phyloP scores from a whole-genome alignment of 2,329 filamentous ascomycete genomes.

The Nigrospora sphaerica region DNA sequence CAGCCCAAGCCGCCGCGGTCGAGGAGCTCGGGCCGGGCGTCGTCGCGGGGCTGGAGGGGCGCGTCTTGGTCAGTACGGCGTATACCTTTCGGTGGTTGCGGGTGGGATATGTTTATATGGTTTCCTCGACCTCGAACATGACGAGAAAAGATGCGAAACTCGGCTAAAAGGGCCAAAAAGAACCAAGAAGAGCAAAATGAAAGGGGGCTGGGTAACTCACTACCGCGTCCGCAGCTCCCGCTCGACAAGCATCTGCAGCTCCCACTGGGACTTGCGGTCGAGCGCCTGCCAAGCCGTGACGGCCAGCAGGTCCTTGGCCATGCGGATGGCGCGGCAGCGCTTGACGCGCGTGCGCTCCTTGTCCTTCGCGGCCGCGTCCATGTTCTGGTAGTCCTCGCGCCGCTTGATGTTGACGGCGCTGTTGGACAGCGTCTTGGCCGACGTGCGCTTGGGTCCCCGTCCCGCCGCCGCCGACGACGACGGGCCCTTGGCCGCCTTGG shows the following conservation, averaged over 20 bases:
- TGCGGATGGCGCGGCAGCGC: constrained; percentile 1
- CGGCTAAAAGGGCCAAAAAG: not conserved
- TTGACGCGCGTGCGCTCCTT: constrained; percentile 1
- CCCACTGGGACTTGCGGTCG: not conserved
- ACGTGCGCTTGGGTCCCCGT: too few species aligned
- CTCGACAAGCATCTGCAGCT: not conserved
- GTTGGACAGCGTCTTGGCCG: not conserved
- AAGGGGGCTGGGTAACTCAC: not conserved
- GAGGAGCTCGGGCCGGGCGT: not conserved
- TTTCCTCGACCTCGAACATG: too few species aligned
- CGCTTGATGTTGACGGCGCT: not conserved
- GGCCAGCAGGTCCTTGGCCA: not conserved
- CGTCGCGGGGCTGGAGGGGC: not conserved
- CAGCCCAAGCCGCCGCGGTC: not conserved
- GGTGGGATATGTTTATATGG: too few species aligned
- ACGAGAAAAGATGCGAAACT: not conserved
- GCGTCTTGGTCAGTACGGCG: not conserved
- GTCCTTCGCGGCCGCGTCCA: not conserved
- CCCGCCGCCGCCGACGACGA: too few species aligned
- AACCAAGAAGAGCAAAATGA: not conserved
- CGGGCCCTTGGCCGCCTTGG: too few species aligned
- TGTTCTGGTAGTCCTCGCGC: not conserved
- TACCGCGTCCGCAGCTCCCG: not conserved
- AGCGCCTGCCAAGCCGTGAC: not conserved
- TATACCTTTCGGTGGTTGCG: not conserved